Evolutionary conservation across 2,329 filamentous ascomycete genomes (phyloP).

Genomic region (Sporothrix inflata): DNA sequence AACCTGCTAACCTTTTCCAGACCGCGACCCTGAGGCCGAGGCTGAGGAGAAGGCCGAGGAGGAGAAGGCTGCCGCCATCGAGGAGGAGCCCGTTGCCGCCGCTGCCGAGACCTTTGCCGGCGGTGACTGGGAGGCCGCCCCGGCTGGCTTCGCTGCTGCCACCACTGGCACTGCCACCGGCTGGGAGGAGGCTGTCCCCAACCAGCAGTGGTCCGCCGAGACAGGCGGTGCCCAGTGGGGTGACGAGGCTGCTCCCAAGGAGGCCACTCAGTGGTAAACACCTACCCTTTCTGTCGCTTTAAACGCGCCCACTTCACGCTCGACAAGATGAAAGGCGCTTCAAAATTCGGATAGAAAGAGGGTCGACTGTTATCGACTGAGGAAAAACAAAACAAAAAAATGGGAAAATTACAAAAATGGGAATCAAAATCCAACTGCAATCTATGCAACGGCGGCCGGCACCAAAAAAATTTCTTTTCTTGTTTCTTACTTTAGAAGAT

Average conservation of each 20-base stretch:
- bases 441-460: conserved; percentile 18
- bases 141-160: conserved; percentile 70
- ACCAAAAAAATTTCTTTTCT: conserved; percentile 30
- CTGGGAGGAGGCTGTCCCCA: conserved; percentile 65
- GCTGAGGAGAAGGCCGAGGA: conserved; percentile 96
- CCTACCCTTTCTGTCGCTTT: conserved; percentile 2
- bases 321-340: neutral
- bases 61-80: conserved; percentile 85
- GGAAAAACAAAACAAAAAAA: conserved; percentile 27
- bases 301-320: neutral
- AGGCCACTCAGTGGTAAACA: conserved; percentile 55
- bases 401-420: conserved; percentile 21
- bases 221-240: conserved; percentile 61
- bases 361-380: neutral
- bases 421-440: conserved; percentile 24
- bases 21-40: conserved; percentile 99
- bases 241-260: conserved; percentile 50
- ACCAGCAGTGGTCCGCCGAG: conserved; percentile 69
- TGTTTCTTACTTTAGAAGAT: conserved; percentile 23
- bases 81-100: conserved; percentile 79
- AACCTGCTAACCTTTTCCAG: conserved; percentile 45
- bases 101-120: conserved; percentile 76
- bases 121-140: conserved; percentile 85
- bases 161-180: conserved; percentile 53
- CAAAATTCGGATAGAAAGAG: conserved; percentile 14